Evolutionary conservation across 768 basidiomycete genomes (phyloP).

Genomic region (Leccinum olivaceopallidum): DNA sequence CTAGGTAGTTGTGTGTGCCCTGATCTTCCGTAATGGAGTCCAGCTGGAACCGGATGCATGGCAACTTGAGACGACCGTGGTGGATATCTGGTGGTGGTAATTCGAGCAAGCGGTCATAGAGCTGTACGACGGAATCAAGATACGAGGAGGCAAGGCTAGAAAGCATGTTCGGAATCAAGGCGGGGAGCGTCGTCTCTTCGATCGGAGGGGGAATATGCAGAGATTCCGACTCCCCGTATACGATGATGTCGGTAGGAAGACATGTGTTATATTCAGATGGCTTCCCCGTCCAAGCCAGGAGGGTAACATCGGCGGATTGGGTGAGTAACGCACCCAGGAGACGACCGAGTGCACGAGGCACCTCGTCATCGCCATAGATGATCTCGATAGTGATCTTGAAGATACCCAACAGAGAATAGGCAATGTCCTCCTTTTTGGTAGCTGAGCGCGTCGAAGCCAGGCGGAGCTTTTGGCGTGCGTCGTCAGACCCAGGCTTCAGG

Average conservation of each 20-base stretch:
- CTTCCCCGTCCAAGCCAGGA: slow-evolving; percentile 23
- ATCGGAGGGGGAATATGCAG: slow-evolving; percentile 9
- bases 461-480: slow-evolving; percentile 18
- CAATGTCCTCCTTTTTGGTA: slow-evolving; percentile 26
- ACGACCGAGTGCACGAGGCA: slow-evolving; percentile 23
- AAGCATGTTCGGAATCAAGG: slow-evolving; percentile 1
- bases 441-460: slow-evolving; percentile 24
- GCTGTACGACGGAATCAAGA: slow-evolving; percentile 9
- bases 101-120: slow-evolving; percentile 13
- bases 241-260: slow-evolving; percentile 20
- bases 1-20: slow-evolving; percentile 10
- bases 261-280: slow-evolving; percentile 26
- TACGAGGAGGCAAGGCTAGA: not conserved
- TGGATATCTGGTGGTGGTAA: slow-evolving; percentile 17
- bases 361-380: slow-evolving; percentile 26
- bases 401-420: slow-evolving; percentile 30
- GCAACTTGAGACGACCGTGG: slow-evolving; percentile 17
- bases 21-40: slow-evolving; percentile 8
- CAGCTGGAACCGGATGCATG: slow-evolving; percentile 16
- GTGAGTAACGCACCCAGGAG: slow-evolving; percentile 20
- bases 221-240: slow-evolving; percentile 13
- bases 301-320: slow-evolving; percentile 14
- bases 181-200: slow-evolving; percentile 9
- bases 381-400: slow-evolving; percentile 21
- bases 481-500: slow-evolving; percentile 16